Percentiles rank a stretch among this genome's conserved stretches.
Evolutionary conservation across 106 monocot genomes (phyloP).

Genomic region (Platanthera zijinensis): DNA sequence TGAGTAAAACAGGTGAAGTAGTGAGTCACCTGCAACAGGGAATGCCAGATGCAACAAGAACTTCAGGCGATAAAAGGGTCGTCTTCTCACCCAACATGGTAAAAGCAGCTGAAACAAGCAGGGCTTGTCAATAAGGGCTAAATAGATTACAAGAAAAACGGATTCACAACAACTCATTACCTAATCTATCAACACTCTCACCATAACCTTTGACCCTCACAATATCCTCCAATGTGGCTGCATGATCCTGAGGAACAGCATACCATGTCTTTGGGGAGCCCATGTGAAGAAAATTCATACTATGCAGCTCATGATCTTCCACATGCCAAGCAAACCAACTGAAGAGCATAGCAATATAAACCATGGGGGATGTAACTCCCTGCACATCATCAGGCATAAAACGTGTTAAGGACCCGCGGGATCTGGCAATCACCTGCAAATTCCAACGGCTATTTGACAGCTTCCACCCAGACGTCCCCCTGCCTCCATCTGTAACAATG

Average conservation of each 20-base stretch:
- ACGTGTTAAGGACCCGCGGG: slow-evolving; percentile 78
- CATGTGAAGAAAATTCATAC: slow-evolving; percentile 87
- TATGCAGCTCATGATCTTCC: slow-evolving; percentile 98
- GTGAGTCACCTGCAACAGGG: slow-evolving; percentile 82
- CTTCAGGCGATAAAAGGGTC: slow-evolving; percentile 80
- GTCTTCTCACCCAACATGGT: slow-evolving; percentile 93
- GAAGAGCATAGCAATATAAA: slow-evolving; percentile 95
- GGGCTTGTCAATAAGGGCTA: neutral
- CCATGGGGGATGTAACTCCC: slow-evolving; percentile 94
- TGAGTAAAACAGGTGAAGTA: neutral
- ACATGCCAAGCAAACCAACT: slow-evolving; percentile 99
- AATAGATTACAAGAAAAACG: slow-evolving; percentile 1
- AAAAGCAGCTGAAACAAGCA: slow-evolving; percentile 50
- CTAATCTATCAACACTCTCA: slow-evolving; percentile 57
- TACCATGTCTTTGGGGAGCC: slow-evolving; percentile 98
- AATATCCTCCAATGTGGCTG: slow-evolving; percentile 61
- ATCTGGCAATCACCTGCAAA: slow-evolving; percentile 75
- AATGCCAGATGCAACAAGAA: slow-evolving; percentile 60
- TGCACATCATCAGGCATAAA: slow-evolving; percentile 98
- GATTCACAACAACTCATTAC: slow-evolving; percentile 15
- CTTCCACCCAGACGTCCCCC: slow-evolving; percentile 51
- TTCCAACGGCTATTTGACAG: slow-evolving; percentile 94
- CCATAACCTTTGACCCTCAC: slow-evolving; percentile 72
- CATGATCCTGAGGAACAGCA: slow-evolving; percentile 68
- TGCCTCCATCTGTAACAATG: slow-evolving; percentile 12